Base-by-base conservation (phyloP, 2,329 filamentous ascomycete genomes). In the Penicillium brasilianum region DNA sequence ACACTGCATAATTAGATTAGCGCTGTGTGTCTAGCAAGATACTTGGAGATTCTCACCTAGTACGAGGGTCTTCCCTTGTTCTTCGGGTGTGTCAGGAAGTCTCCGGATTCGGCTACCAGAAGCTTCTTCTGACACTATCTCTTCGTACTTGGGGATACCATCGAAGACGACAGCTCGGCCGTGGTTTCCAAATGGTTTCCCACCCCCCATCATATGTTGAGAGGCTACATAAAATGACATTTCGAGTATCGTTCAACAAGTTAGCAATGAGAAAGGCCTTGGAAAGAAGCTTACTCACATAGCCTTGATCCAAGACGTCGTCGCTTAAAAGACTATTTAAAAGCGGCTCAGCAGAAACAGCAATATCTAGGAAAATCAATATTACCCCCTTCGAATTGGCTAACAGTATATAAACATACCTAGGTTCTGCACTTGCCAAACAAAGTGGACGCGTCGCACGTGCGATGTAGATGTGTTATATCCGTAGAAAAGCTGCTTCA, bases 381-480 rank as follows among this genome's bases (percentile, higher is more conserved):
- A 36, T 36, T 11, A 14, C 34, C 34, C 11, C 34, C 34, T 37
- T 37, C 9, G 6, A 37, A 37, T 14, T 37, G 11, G 16, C 11
- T 37, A 14, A 37, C 11, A 14, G 7, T 14, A 37, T 37, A 37
- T 14, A 14, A 36, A 13, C 48, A 36, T 51, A 51, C 48, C 48
- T 2, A 51, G 9, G 13, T 6, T 51, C n/a, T 51, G 8, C 8
- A 51, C n/a, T 57, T 50, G 9, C 59, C 43, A 64, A n/a, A 57
- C 57, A 34, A 59, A 61, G 50, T 65, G 43, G 20, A 64, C 55
- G n/a, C 59, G 53, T 37, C 56, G 58, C 4, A 64, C 56, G n/a
- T 43, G 43, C 34, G 50, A 64, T 14, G 56, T 64, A 37, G 13
- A 52, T 22, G 62, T 64, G 41, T 64, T 64, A 36, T 64, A 64